Conservation (phyloP, 768 basidiomycete species). For the Trametes cinnabarina region DNA sequence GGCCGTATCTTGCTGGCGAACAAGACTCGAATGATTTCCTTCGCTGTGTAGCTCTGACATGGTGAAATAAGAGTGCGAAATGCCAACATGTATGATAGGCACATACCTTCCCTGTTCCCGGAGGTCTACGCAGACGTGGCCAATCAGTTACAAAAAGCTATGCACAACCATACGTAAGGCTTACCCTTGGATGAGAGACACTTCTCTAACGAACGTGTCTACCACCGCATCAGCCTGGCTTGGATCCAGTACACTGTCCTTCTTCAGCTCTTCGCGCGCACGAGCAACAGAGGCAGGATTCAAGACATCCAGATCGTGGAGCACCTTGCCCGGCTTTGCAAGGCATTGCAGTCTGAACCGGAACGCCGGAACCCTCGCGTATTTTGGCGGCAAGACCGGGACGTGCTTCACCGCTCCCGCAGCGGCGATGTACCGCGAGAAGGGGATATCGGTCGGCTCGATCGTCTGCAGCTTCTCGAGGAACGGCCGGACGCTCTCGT, state of each 20-base stretch:
- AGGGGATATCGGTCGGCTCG: conserved; percentile 58
- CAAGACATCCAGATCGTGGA: conserved; percentile 41
- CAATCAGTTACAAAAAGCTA: too few relatives aligned
- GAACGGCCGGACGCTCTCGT: conserved; percentile 66
- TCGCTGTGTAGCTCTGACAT: conserved; percentile 61
- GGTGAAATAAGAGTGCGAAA: too few relatives aligned
- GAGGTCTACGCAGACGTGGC: conserved; percentile 55
- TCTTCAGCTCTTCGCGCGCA: conserved; percentile 45
- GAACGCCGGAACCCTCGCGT: conserved; percentile 55
- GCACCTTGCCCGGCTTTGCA: conserved; percentile 35
- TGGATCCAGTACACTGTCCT: conserved; percentile 56
- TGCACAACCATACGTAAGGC: conserved; percentile 11
- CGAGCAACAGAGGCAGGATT: conserved; percentile 36
- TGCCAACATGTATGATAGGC: too few relatives aligned
- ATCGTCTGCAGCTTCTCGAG: conserved; percentile 51
- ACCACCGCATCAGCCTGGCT: conserved; percentile 73
- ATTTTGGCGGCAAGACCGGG: conserved; percentile 50
- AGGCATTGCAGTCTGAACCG: conserved; percentile 57
- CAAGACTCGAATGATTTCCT: conserved; percentile 69
- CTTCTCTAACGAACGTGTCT: conserved; percentile 54
- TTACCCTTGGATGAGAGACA: conserved; percentile 73
- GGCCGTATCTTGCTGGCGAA: conserved; percentile 44
- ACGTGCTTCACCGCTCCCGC: conserved; percentile 33
- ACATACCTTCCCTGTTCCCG: conserved; percentile 75
- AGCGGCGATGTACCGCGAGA: conserved; percentile 48